Base-by-base conservation (phyloP, 176 grass and related monocot species). In the Rhynchospora pubera region DNA sequence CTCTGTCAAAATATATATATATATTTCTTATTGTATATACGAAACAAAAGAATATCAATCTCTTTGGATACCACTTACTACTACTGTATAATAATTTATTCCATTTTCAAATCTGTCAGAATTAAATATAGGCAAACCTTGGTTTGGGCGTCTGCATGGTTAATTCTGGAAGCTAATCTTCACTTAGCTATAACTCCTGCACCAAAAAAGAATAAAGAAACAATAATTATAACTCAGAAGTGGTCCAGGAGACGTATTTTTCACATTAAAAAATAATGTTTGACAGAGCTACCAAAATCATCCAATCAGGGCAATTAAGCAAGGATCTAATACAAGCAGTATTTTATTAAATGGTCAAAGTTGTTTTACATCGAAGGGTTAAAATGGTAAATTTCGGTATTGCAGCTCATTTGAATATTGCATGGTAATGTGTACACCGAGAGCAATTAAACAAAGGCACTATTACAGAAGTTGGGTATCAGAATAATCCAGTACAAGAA, bases 81-180 rank as follows among this genome's bases (percentile, higher is more conserved):
- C 62, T 18, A 82, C 79, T 82, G 79, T 82, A 65, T 11, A 42
- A 13, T 13, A 80, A 71, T 71, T 57, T 79, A n/a, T 79, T 18
- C 55, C 60, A 71, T 47, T 12, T 67, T 65, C 74, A 85, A 57
- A 46, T 46, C 19, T 78, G 7, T 45, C 18, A 84, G 42, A 60
- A 80, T 44, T 62, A 72, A 75, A 86, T 16, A 80, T 22, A 52
- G 60, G 43, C 67, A 78, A 87, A 95, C 93, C 93, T 97, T 70
- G 91, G 77, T 83, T 97, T 97, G 24, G 93, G 78, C 48, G 80
- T 85, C 91, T 97, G 91, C 93, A 97, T 97, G 63, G 71, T 89
- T 84, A 87, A 75, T 79, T 87, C 59, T 59, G 68, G 65, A 64
- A 82, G 55, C 24, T 76, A 83, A 89, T 89, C 87, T 80, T 74